These are phyloP conservation scores for Dactylellina sp. DNA, from an alignment of 2,329 filamentous ascomycete species.

Conservation along the genomic window DNA sequence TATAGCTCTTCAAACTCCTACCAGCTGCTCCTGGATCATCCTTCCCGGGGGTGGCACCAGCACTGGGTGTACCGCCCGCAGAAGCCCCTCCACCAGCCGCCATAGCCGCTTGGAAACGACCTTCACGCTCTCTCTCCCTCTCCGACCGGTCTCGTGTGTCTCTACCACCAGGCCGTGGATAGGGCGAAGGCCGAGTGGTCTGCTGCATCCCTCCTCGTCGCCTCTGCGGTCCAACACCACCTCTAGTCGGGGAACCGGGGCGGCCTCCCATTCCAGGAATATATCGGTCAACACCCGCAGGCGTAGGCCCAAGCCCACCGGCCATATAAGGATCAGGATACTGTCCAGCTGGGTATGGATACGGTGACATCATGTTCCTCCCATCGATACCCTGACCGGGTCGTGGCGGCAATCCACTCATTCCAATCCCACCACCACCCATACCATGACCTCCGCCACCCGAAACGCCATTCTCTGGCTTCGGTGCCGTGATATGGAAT, in stretches of 20 bases:
- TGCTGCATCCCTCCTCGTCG: conserved; percentile 51
- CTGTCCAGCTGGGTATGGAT: conserved; percentile 53
- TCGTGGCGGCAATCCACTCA: conserved; percentile 41
- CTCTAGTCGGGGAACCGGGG: conserved; percentile 54
- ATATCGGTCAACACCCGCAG: conserved; percentile 59
- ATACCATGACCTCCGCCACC: conserved; percentile 67
- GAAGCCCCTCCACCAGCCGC: conserved; percentile 67
- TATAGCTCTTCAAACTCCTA: conserved; percentile 93
- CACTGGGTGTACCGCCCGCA: conserved; percentile 79
- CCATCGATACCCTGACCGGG: conserved; percentile 39
- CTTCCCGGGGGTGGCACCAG: conserved; percentile 81
- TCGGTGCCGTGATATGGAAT: conserved; percentile 90
- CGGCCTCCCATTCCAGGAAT: conserved; percentile 57
- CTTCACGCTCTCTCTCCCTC: conserved; percentile 65
- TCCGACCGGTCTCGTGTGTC: conserved; percentile 54
- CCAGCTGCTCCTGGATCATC: conserved; percentile 87
- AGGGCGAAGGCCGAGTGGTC: conserved; percentile 47
- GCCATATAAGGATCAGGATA: conserved; percentile 58
- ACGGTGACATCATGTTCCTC: conserved; percentile 50
- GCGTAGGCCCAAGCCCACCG: conserved; percentile 58
- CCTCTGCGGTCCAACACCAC: conserved; percentile 53
- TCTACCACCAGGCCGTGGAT: conserved; percentile 43
- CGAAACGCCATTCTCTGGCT: conserved; percentile 70
- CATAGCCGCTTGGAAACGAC: conserved; percentile 67
- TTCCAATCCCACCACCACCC: conserved; percentile 60